A percentile compares a stretch with the other conserved stretches of the same genome.
phyloP scores from a whole-genome alignment of 148 eudicot genomes.

The Tetragonia tetragonoides region DNA sequence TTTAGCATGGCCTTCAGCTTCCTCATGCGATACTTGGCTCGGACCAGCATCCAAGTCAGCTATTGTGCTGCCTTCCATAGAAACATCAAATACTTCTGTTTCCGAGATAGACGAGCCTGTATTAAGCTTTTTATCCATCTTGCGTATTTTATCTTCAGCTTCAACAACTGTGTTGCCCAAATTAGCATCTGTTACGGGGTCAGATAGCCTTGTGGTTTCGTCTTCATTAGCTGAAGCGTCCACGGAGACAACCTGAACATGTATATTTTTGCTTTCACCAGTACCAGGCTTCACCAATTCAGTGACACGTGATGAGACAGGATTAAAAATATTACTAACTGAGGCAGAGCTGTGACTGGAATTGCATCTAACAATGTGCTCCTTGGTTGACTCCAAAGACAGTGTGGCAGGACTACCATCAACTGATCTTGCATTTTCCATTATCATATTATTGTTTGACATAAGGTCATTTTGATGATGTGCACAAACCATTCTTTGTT shows the following conservation, averaged over 20 bases:
- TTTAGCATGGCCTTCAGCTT: not conserved
- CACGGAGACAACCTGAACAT: constrained; percentile 6
- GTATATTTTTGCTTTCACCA: constrained; percentile 17
- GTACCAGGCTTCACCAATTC: not conserved
- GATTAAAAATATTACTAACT: too few relatives aligned
- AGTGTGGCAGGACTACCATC: not conserved
- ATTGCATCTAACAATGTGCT: too few relatives aligned
- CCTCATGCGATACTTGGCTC: constrained; percentile 2
- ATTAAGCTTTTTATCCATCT: constrained; percentile 8
- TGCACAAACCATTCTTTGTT: constrained; percentile 2
- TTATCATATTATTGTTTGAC: not conserved
- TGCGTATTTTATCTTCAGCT: constrained; percentile 12
- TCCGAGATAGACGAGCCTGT: constrained; percentile 14
- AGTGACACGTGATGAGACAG: constrained; percentile 9
- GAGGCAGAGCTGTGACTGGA: too few relatives aligned
- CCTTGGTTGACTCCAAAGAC: too few relatives aligned
- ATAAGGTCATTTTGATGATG: constrained; percentile 9
- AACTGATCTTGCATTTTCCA: constrained; percentile 8
- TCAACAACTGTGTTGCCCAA: constrained; percentile 10
- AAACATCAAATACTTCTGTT: constrained; percentile 7
- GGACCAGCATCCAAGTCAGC: constrained; percentile 19
- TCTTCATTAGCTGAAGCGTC: constrained; percentile 1
- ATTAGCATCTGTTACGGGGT: constrained; percentile 12
- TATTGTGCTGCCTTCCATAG: constrained; percentile 17
- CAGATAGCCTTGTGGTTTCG: constrained; percentile 10